A percentile compares a stretch with the other conserved stretches of the same genome.
These are phyloP conservation scores for Eucalyptus paniculata DNA, from an alignment of 345 rosid genomes.

Conservation along the genomic window DNA sequence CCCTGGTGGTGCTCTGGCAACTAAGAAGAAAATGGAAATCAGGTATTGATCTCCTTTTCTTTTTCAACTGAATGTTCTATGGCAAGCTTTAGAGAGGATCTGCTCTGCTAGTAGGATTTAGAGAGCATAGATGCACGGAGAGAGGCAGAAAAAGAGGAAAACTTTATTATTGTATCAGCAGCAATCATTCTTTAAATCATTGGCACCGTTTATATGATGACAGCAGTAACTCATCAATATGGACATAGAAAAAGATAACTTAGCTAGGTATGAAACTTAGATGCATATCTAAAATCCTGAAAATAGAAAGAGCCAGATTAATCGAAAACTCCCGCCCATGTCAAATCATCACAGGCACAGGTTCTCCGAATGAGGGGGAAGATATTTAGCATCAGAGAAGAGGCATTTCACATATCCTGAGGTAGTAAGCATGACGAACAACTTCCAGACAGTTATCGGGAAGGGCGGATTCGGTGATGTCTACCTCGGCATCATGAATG, in stretches of 20 bases:
- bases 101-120: background rate
- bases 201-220: background rate
- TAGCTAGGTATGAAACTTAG: background rate
- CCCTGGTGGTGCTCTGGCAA: constrained; percentile 1
- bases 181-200: background rate
- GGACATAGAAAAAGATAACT: background rate
- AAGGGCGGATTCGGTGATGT: constrained; percentile 23
- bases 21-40: constrained; percentile 15
- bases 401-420: constrained; percentile 6
- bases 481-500: constrained; percentile 9
- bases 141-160: background rate
- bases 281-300: background rate
- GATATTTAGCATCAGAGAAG: constrained; percentile 2
- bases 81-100: background rate
- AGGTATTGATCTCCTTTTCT: background rate
- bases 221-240: background rate
- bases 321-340: background rate
- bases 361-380: background rate
- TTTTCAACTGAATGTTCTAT: background rate
- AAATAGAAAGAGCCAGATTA: background rate
- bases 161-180: background rate
- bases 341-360: background rate
- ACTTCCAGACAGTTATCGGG: constrained; percentile 13
- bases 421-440: constrained; percentile 11
- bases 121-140: background rate